A percentile compares a stretch with the other conserved stretches of the same genome.
phyloP scores from a whole-genome alignment of 352 stramenopile genomes.

The Phytophthora quininea region DNA sequence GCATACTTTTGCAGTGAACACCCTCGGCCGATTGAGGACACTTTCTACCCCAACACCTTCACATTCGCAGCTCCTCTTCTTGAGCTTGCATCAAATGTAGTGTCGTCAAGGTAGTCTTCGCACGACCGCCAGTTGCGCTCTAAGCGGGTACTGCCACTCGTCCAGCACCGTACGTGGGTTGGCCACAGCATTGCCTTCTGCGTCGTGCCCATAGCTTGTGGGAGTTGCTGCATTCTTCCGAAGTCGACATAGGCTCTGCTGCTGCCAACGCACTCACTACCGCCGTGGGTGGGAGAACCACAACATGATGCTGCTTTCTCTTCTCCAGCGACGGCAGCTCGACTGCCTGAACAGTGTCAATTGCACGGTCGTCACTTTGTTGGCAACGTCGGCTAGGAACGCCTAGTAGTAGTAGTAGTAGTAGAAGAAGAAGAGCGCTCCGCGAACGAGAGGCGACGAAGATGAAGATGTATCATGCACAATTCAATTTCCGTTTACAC shows the following conservation, averaged over 20 bases:
- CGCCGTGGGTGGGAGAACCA: conserved; percentile 24
- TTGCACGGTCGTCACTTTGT: too few relatives aligned
- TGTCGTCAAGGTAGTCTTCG: conserved; percentile 48
- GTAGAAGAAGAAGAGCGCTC: too few relatives aligned
- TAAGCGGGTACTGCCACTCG: conserved; percentile 63
- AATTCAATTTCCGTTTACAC: conserved; percentile 32
- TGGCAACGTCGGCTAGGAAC: too few relatives aligned
- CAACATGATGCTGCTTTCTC: conserved; percentile 25
- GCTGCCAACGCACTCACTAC: conserved; percentile 23
- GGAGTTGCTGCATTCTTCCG: too few relatives aligned
- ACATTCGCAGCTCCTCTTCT: conserved; percentile 31
- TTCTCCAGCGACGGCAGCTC: conserved; percentile 62
- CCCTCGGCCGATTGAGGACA: conserved; percentile 49
- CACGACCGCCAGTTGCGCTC: conserved; percentile 34
- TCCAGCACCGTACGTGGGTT: conserved; percentile 54
- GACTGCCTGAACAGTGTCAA: conserved; percentile 11
- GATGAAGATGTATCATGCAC: conserved; percentile 5
- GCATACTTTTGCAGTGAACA: conserved; percentile 19
- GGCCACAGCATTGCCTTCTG: too few relatives aligned
- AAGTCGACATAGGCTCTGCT: background rate
- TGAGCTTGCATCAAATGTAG: conserved; percentile 33
- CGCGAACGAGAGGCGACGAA: too few relatives aligned
- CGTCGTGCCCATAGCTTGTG: too few relatives aligned
- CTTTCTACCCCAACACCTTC: conserved; percentile 34
- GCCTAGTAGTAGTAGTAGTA: too few relatives aligned